A percentile compares a stretch with the other conserved stretches of the same genome.
Conservation (phyloP, 441 rosid genomes). For the Arabidopsis hybrid region DNA sequence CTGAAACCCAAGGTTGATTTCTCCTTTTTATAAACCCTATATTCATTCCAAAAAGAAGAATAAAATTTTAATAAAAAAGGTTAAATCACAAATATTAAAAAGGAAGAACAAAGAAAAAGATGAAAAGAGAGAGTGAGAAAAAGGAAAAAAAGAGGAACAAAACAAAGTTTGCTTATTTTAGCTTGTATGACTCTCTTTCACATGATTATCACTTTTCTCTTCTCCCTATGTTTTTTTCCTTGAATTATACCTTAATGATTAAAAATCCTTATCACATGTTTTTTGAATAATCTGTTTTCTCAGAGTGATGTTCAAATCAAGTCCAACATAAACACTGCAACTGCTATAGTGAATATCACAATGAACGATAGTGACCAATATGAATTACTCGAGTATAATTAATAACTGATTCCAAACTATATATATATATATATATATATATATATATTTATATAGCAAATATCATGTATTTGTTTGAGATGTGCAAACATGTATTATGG, state of each 20-base stretch:
- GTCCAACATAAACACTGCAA: not conserved
- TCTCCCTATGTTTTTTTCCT: constrained; percentile 32
- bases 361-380: not conserved
- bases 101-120: constrained; percentile 45
- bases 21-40: constrained; percentile 40
- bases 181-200: constrained; percentile 40
- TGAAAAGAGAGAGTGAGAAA: constrained; percentile 37
- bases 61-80: not conserved
- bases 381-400: not conserved
- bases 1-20: constrained; percentile 48
- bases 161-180: constrained; percentile 41
- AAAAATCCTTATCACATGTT: not conserved
- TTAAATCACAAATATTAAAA: constrained; percentile 26
- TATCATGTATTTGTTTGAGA: not conserved
- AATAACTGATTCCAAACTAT: not conserved
- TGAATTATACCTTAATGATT: constrained; percentile 41
- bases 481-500: not conserved
- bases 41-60: constrained; percentile 46
- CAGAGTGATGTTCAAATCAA: constrained; percentile 11
- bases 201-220: constrained; percentile 47
- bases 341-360: not conserved
- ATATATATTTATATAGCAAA: not conserved
- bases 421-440: not conserved
- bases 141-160: constrained; percentile 34
- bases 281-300: constrained; percentile 9